phyloP scores from a whole-genome alignment of 1,139 yeast genomes.

The Pichia sp. region DNA sequence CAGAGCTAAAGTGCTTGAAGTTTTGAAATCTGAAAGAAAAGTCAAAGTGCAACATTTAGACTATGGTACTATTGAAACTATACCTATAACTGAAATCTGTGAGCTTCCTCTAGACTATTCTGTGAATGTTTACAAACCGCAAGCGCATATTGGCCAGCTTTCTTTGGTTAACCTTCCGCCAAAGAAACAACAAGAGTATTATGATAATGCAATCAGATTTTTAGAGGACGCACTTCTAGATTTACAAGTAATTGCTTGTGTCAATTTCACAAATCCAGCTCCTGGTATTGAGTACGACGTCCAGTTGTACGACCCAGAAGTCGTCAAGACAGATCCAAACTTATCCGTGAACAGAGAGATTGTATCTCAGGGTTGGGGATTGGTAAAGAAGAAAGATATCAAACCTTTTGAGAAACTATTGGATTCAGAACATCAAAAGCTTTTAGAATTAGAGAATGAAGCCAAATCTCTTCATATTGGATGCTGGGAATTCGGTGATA shows the following conservation, averaged over 20 bases:
- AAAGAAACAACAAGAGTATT: conserved; percentile 45
- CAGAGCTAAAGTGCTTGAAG: conserved; percentile 50
- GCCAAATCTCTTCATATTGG: conserved; percentile 56
- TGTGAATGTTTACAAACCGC: conserved; percentile 38
- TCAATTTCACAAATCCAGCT: conserved; percentile 35
- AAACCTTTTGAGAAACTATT: conserved; percentile 33
- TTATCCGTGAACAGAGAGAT: conserved; percentile 60
- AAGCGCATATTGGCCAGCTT: conserved; percentile 52
- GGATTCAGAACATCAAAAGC: conserved; percentile 32
- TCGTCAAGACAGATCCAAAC: conserved; percentile 44
- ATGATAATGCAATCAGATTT: conserved; percentile 49
- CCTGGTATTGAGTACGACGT: conserved; percentile 41
- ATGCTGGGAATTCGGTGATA: conserved; percentile 80
- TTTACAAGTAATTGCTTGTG: conserved; percentile 53
- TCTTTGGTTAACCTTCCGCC: conserved; percentile 59
- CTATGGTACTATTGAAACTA: conserved; percentile 53
- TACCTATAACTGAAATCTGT: conserved; percentile 41
- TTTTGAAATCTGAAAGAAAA: conserved; percentile 41
- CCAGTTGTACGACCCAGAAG: conserved; percentile 55
- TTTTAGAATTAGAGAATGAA: conserved; percentile 36
- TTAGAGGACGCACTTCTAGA: conserved; percentile 50
- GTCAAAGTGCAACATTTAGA: conserved; percentile 57
- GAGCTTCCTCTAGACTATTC: conserved; percentile 49
- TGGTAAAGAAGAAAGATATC: conserved; percentile 40
- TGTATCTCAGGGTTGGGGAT: conserved; percentile 59